These are phyloP conservation scores for Musa balbisiana DNA, from an alignment of 202 grass and related monocot genomes.

Conservation along the genomic window DNA sequence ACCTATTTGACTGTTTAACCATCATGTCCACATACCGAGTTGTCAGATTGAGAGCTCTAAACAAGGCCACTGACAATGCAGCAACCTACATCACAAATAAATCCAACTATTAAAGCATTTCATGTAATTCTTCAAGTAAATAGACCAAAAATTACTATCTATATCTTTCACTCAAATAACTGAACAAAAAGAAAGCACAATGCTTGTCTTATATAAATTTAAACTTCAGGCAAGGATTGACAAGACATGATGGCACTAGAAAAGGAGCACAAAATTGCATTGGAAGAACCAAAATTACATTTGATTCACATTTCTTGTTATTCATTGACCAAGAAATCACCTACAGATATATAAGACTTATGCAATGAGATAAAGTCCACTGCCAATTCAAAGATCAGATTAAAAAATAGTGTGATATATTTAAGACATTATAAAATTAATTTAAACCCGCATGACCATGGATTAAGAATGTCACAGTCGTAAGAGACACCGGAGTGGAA, in stretches of 20 bases:
- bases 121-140: neutral
- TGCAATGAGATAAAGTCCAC: neutral
- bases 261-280: neutral
- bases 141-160: neutral
- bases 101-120: conserved; percentile 11
- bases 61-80: conserved; percentile 81
- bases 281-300: neutral
- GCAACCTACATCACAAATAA: conserved; percentile 57
- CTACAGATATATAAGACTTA: neutral
- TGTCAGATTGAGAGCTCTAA: conserved; percentile 88
- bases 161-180: neutral
- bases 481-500: neutral
- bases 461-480: neutral
- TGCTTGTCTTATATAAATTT: neutral
- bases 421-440: neutral
- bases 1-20: too few relatives aligned
- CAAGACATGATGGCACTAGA: neutral
- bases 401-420: neutral
- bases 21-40: conserved; percentile 44
- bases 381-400: neutral
- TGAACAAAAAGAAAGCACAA: too few relatives aligned
- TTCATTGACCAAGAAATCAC: neutral
- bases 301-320: neutral
- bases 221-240: neutral
- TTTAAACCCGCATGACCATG: neutral